A percentile compares a stretch with the other conserved stretches of the same genome.
These are phyloP conservation scores for Solanum commersonii DNA, from an alignment of 257 asterid genomes.

Conservation along the genomic window DNA sequence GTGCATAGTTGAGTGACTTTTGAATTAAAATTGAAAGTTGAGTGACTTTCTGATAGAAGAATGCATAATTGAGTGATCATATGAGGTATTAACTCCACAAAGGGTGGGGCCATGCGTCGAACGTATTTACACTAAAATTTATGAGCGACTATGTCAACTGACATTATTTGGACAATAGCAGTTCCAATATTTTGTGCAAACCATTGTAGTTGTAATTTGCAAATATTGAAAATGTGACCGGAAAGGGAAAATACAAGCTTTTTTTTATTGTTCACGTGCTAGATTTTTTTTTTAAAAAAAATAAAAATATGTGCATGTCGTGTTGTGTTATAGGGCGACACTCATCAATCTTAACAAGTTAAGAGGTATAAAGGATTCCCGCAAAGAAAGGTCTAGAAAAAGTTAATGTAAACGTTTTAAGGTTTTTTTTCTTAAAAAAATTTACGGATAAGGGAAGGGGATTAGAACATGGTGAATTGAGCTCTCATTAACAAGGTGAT, in stretches of 20 bases:
- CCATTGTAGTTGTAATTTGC: neutral
- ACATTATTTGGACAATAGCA: neutral
- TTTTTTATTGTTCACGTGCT: neutral
- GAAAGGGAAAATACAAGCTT: neutral
- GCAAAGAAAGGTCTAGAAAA: neutral
- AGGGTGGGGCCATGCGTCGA: too few species aligned
- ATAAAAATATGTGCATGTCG: neutral
- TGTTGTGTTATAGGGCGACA: neutral
- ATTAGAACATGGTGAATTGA: too few species aligned
- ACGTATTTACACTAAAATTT: too few species aligned
- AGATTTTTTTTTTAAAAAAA: too few species aligned
- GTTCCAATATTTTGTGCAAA: neutral
- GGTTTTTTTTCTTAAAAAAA: rapidly evolving
- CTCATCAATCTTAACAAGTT: too few species aligned
- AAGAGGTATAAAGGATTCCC: neutral
- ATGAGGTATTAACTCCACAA: too few species aligned
- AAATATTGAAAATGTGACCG: neutral
- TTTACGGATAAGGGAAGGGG: neutral
- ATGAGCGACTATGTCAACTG: neutral
- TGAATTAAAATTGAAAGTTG: too few species aligned
- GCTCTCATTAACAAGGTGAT: neutral
- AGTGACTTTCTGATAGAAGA: too few species aligned
- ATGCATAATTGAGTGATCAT: too few species aligned
- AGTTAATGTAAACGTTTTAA: neutral
- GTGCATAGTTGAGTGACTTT: too few species aligned